A percentile compares a stretch with the other conserved stretches of the same genome.
Conservation (phyloP, 805 yeast species). For the Cyberlindnera petersonii region DNA sequence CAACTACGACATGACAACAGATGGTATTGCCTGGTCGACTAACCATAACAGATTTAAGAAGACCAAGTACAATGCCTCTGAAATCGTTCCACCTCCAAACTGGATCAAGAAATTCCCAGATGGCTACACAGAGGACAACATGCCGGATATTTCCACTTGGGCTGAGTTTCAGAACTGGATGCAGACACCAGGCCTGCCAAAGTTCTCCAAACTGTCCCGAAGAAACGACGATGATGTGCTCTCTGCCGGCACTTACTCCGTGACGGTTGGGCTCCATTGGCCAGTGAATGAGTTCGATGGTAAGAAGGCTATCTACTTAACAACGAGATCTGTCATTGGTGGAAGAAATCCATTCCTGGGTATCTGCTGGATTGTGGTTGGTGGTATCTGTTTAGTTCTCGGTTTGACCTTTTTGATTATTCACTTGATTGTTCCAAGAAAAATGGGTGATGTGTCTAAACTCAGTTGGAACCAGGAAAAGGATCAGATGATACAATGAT, state of each 20-base stretch:
- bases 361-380: slow-evolving; percentile 69
- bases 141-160: slow-evolving; percentile 69
- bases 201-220: slow-evolving; percentile 60
- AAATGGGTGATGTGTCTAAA: slow-evolving; percentile 64
- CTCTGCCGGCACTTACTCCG: slow-evolving; percentile 56
- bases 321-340: slow-evolving; percentile 71
- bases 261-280: slow-evolving; percentile 69
- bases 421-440: slow-evolving; percentile 63
- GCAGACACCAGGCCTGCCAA: slow-evolving; percentile 74
- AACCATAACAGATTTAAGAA: slow-evolving; percentile 61
- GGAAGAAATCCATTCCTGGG: slow-evolving; percentile 76
- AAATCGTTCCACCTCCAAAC: slow-evolving; percentile 80
- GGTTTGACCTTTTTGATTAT: slow-evolving; percentile 49
- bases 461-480: slow-evolving; percentile 69
- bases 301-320: slow-evolving; percentile 58
- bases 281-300: slow-evolving; percentile 71
- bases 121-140: slow-evolving; percentile 65
- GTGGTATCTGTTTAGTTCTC: slow-evolving; percentile 60
- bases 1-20: slow-evolving; percentile 43
- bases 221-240: slow-evolving; percentile 57
- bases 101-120: slow-evolving; percentile 69
- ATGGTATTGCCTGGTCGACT: slow-evolving; percentile 69
- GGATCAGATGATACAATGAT: slow-evolving; percentile 27
- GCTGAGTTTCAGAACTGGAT: slow-evolving; percentile 80
- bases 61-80: slow-evolving; percentile 54